Percentiles rank a stretch among this genome's conserved stretches.
Evolutionary conservation across 371 early-diverging fungal genomes (phyloP).

Genomic region (Lichtheimia hyalospora): DNA sequence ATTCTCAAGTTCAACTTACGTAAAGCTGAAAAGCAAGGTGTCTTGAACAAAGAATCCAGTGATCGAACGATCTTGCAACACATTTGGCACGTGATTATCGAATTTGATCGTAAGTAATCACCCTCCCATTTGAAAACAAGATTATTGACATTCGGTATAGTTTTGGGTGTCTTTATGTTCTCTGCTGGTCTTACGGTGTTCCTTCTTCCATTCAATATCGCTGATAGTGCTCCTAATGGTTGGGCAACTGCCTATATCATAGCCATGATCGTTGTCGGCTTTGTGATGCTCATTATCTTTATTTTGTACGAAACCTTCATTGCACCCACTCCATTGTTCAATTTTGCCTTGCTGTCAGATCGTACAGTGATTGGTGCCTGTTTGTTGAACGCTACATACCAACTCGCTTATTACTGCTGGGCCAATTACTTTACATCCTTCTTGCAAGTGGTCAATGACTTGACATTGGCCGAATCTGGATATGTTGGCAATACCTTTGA

Average conservation of each 20-base stretch:
- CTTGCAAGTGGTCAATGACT: constrained; percentile 15
- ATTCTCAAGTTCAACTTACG: constrained; percentile 16
- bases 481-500: constrained; percentile 18
- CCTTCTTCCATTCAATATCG: constrained; percentile 20
- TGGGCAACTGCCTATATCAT: constrained; percentile 18
- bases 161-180: constrained; percentile 13
- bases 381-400: constrained; percentile 17
- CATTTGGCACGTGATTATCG: constrained; percentile 10
- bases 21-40: constrained; percentile 12
- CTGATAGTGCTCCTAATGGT: constrained; percentile 17
- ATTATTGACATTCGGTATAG: constrained; percentile 5
- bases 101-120: constrained; percentile 16
- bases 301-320: constrained; percentile 6
- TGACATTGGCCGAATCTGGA: constrained; percentile 14
- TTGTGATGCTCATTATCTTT: constrained; percentile 14
- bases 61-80: constrained; percentile 1
- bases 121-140: background rate
- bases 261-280: constrained; percentile 20
- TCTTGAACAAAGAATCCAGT: constrained; percentile 4
- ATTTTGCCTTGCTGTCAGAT: constrained; percentile 8
- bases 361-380: constrained; percentile 20
- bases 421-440: constrained; percentile 15
- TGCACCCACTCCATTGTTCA: constrained; percentile 12
- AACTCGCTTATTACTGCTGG: constrained; percentile 19
- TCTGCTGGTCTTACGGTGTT: constrained; percentile 17